Base-by-base conservation (phyloP, 1,284 basidiomycete genomes). In the Rhodotorula sp. region DNA sequence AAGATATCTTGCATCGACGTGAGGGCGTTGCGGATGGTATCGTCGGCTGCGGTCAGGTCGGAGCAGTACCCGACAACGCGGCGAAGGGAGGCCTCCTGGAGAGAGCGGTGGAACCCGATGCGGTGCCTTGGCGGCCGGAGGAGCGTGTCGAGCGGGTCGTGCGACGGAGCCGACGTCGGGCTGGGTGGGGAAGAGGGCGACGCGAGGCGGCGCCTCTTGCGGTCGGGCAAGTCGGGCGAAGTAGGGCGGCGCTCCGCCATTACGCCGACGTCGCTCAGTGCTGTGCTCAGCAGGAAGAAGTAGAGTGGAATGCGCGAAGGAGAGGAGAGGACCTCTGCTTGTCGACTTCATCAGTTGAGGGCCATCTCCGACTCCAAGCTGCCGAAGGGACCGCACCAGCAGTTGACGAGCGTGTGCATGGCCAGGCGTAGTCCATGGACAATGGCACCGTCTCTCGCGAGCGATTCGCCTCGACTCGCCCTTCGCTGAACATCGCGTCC, bases 401-500 rank as follows among this genome's bases (percentile, higher is more conserved):
- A 3, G 29, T 19, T 13, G 25, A n/a, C n/a, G 21, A 32, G 21
- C 12, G 22, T 15, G 53, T 67, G 59, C 32, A 67, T 67, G 65
- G 65, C 32, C 32, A 0, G 9, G 6, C 1, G 10, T 32, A 19
- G 58, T 29, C 50, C 39, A 67, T 67, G 65, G 59, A 61, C 58
- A 15, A 48, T 46, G 65, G 66, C 41, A 41, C 22, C n/a, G 21
- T n/a, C 58, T n/a, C n/a, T 19, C 44, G 44, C 44, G 44, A 44
- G 44, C 44, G 44, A 6, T 7, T 12, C 48, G n/a, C 39, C 39
- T 36, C 41, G 2, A 7, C 13, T 7, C 32, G 15, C 5, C 37
- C 29, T 9, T 60, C 59, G 2, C 73, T 74, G 58, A 71, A 69
- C 62, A 64, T 74, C 59, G 69, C 69, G 64, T 64, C 0, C 56